Base-by-base conservation (phyloP, 768 basidiomycete species). In the Mycena rosella region DNA sequence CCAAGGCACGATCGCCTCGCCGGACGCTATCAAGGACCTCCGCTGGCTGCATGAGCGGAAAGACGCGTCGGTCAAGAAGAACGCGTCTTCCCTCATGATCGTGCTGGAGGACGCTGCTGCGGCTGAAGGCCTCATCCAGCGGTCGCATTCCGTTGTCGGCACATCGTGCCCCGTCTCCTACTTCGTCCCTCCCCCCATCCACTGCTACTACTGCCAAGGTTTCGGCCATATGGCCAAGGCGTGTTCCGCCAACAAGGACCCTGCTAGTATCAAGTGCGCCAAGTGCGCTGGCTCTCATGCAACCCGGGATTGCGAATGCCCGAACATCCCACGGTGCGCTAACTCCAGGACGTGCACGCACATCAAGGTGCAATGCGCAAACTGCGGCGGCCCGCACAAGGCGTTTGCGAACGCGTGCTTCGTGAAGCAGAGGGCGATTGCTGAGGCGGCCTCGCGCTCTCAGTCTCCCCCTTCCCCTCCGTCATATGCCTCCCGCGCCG, bases 181-280 rank as follows among this genome's bases (percentile, higher is more conserved):
- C 36, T 44, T n/a, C 55, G 36, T 30, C 36, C 55, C 55, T 3
- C 55, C 55, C 26, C 55, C 55, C 40, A 13, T 56, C 36, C 55
- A 56, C 5, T 56, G 55, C 40, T 56, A 40, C 40, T 36, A 56
- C 18, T 56, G 55, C 38, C 55, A 56, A 56, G 55, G 11, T 8
- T 56, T 40, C 55, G 55, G 55, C 55, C 55, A 56, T 42, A 56
- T 56, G 40, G 55, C 55, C 55, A 56, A 56, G 55, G 55, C 55
- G 55, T 56, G 55, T 40, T 56, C 55, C 55, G 26, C n/a, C 36
- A 22, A 36, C 22, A 56, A 56, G 55, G 55, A 42, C 38, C 38
- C 55, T 8, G 36, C 55, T 22, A 56, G 11, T 22, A 42, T 56
- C 36, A 56, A 56, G 40, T 56, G 55, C 55, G 55, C 55, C 26